Percentiles rank a stretch among this genome's conserved stretches.
Evolutionary conservation across 2,329 filamentous ascomycete genomes (phyloP).

Genomic region (Rhynchosporium agropyri): DNA sequence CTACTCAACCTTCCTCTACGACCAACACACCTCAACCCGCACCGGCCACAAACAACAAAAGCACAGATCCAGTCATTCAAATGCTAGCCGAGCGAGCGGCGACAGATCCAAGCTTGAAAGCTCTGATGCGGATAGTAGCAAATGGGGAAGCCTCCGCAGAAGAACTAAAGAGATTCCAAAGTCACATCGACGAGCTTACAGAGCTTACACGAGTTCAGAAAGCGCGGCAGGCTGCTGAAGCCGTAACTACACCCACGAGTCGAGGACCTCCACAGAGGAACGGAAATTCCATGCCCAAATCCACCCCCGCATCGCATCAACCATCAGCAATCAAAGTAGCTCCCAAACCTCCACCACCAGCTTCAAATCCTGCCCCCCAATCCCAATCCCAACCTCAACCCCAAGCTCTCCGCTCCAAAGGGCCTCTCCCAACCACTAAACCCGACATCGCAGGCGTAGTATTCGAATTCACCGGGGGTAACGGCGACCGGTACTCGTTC

Average conservation of each 20-base stretch:
- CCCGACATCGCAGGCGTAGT: conserved; percentile 68
- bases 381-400: conserved; percentile 44
- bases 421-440: conserved; percentile 55
- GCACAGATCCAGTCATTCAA: conserved; percentile 78
- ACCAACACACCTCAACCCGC: conserved; percentile 21
- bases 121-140: conserved; percentile 82
- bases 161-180: conserved; percentile 76
- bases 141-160: conserved; percentile 71
- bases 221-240: conserved; percentile 54
- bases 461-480: conserved; percentile 68
- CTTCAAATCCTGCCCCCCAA: conserved; percentile 28
- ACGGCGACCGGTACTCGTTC: conserved; percentile 76
- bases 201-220: conserved; percentile 69
- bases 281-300: conserved; percentile 27
- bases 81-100: conserved; percentile 76
- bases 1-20: conserved; percentile 18
- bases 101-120: conserved; percentile 70
- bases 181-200: conserved; percentile 64
- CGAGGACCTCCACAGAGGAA: conserved; percentile 31
- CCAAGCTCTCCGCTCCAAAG: conserved; percentile 63
- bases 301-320: conserved; percentile 33
- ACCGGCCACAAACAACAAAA: conserved; percentile 38
- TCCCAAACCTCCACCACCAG: conserved; percentile 14
- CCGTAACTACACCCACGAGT: conserved; percentile 24
- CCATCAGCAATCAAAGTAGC: conserved; percentile 27